Percentiles rank a stretch among this genome's conserved stretches.
These are phyloP conservation scores for Eucalyptus coolabah DNA, from an alignment of 345 rosid genomes.

Conservation along the genomic window DNA sequence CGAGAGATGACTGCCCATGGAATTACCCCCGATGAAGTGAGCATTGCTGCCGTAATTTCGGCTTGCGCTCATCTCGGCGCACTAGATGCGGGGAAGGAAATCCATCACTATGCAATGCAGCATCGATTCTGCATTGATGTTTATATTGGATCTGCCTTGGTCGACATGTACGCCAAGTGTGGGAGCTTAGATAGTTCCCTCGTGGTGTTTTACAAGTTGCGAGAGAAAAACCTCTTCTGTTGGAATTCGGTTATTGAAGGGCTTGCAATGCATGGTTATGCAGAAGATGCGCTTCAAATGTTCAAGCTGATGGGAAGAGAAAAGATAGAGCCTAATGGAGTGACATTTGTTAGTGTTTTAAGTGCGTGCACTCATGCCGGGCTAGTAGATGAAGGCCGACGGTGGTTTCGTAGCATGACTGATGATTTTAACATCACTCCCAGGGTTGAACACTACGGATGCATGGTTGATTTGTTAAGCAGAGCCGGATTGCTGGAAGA, in stretches of 20 bases:
- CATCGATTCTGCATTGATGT: constrained; percentile 54
- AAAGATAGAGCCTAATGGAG: constrained; percentile 41
- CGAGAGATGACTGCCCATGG: constrained; percentile 35
- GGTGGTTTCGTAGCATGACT: constrained; percentile 40
- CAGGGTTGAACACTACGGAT: constrained; percentile 54
- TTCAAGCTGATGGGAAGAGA: constrained; percentile 45
- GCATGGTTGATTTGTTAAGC: constrained; percentile 65
- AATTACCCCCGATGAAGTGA: constrained; percentile 52
- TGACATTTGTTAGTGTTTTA: constrained; percentile 65
- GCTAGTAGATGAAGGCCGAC: constrained; percentile 58
- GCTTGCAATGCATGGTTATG: constrained; percentile 63
- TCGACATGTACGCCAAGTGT: constrained; percentile 88
- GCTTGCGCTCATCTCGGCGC: constrained; percentile 85
- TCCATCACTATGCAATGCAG: constrained; percentile 44
- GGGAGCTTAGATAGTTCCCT: constrained; percentile 56
- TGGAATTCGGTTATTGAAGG: constrained; percentile 85
- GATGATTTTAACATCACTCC: constrained; percentile 29
- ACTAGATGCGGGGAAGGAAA: constrained; percentile 45
- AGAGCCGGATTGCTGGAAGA: constrained; percentile 64
- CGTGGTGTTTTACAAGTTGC: constrained; percentile 56
- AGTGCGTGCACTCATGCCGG: constrained; percentile 83
- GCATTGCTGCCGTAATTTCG: constrained; percentile 61
- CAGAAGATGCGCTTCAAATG: constrained; percentile 48
- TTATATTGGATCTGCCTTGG: constrained; percentile 64
- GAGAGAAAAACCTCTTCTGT: constrained; percentile 58